Conservation (phyloP, 169 alveolate genomes). For the Plasmodium malariae region DNA sequence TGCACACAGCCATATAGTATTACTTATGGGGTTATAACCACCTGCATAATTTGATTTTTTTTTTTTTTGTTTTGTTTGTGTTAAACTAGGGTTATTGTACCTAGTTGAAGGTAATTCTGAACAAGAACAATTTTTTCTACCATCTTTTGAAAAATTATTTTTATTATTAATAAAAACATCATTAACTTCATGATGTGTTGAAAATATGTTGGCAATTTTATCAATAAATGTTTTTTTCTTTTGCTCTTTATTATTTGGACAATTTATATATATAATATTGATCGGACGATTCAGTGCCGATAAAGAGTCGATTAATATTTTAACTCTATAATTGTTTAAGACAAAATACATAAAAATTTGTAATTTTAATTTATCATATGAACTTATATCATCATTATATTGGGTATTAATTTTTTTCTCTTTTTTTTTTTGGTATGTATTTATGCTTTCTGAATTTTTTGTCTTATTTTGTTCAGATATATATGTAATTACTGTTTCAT, state of each 20-base stretch:
- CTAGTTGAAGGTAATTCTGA: conserved; percentile 36
- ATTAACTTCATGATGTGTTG: conserved; percentile 24
- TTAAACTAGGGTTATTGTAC: neutral
- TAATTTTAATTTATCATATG: conserved; percentile 48
- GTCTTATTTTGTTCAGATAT: neutral
- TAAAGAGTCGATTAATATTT: conserved; percentile 79
- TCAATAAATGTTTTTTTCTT: conserved; percentile 41
- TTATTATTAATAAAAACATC: conserved; percentile 32
- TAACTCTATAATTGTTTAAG: conserved; percentile 79
- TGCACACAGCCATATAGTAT: conserved; percentile 84
- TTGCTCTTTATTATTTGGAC: conserved; percentile 73
- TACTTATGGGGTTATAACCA: conserved; percentile 81
- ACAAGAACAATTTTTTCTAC: conserved; percentile 59
- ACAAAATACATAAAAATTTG: conserved; percentile 75
- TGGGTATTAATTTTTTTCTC: conserved; percentile 31
- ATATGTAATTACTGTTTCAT: neutral
- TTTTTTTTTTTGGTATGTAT: conserved; percentile 13
- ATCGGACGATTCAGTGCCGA: conserved; percentile 83
- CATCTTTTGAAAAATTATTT: conserved; percentile 20
- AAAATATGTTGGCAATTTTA: conserved; percentile 18
- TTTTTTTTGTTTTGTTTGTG: conserved; percentile 1
- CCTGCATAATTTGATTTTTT: conserved; percentile 49
- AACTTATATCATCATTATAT: conserved; percentile 72
- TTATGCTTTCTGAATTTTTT: neutral
- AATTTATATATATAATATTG: conserved; percentile 77